These are phyloP conservation scores for Gossypium gossypioides DNA, from an alignment of 441 rosid genomes.

Conservation along the genomic window DNA sequence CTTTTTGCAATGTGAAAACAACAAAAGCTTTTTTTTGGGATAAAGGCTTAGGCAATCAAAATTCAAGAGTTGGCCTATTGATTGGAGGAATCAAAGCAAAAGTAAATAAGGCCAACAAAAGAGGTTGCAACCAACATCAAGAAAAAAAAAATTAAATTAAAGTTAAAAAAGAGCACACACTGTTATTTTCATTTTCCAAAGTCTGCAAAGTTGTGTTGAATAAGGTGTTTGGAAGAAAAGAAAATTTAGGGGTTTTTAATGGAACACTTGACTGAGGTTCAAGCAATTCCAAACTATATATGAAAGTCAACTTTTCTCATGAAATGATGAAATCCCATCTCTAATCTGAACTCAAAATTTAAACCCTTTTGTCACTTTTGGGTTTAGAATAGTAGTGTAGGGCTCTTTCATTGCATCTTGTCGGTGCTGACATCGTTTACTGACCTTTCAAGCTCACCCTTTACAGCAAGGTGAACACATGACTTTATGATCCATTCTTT, in stretches of 20 bases:
- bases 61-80: neutral
- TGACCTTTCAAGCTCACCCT: neutral
- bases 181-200: neutral
- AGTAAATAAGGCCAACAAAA: conserved; percentile 4
- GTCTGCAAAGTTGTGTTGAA: neutral
- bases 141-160: neutral
- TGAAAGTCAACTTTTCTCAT: neutral
- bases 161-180: neutral
- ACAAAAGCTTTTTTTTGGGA: neutral
- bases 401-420: conserved; percentile 1
- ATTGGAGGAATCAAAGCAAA: conserved; percentile 9
- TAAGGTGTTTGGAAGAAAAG: neutral
- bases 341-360: neutral
- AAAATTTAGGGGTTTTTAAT: neutral
- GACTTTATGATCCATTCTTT: neutral
- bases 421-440: conserved; percentile 18
- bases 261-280: conserved; percentile 5
- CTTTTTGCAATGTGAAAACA: conserved; percentile 1
- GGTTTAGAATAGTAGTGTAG: neutral
- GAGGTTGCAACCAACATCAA: neutral
- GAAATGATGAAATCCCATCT: neutral
- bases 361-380: neutral
- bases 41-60: neutral
- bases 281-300: conserved; percentile 12
- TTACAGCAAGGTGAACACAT: conserved; percentile 7